Percentiles rank a stretch among this genome's conserved stretches.
Evolutionary conservation across 2,329 filamentous ascomycete species (phyloP).

Genomic region (Drechslera avenae): DNA sequence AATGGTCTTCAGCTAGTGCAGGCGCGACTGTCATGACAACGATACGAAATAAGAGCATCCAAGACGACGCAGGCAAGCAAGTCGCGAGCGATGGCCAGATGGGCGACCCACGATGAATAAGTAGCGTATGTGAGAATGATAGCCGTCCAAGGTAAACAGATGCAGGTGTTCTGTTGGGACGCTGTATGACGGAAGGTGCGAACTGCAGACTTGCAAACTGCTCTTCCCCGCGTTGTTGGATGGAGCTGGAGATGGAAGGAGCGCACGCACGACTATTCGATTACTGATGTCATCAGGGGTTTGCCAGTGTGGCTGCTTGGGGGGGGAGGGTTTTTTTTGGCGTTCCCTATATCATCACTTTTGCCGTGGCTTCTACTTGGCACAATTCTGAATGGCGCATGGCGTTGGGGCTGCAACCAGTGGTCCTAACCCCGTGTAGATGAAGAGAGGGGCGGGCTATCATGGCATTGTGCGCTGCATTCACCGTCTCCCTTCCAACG

Average conservation of each 20-base stretch:
- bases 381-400: too few species aligned
- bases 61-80: conserved; percentile 7
- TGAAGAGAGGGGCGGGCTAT: background rate
- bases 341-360: background rate
- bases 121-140: background rate
- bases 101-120: background rate
- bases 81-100: background rate
- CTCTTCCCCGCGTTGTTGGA: conserved; percentile 3
- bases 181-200: conserved; percentile 14
- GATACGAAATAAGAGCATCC: conserved; percentile 1
- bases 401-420: too few species aligned
- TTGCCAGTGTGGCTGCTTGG: background rate
- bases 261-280: background rate
- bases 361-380: background rate
- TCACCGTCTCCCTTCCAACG: background rate
- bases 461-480: background rate
- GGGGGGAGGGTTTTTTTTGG: background rate
- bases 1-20: background rate
- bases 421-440: too few species aligned
- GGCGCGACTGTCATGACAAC: background rate
- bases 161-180: conserved; percentile 10
- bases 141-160: background rate
- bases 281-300: background rate
- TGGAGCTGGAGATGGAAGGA: background rate
- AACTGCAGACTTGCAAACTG: background rate